Conservation (phyloP, 2,329 filamentous ascomycete genomes). For the Aspergillus tubingensis region DNA sequence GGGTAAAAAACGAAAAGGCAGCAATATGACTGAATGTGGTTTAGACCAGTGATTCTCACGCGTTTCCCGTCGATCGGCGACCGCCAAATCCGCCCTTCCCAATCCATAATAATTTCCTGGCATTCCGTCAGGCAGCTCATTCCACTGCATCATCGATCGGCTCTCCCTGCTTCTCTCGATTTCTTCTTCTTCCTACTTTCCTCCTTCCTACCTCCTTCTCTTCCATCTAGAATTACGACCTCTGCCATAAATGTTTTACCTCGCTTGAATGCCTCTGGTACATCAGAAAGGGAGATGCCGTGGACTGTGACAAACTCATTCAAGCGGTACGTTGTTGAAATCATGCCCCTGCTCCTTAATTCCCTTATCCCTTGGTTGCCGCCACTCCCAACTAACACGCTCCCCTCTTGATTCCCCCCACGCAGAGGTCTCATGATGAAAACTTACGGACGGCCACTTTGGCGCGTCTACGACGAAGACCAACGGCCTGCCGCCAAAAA, state of each 20-base stretch:
- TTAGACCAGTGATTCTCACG: conserved; percentile 29
- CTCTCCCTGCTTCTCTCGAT: conserved; percentile 3
- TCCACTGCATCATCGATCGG: conserved; percentile 15
- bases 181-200: background rate
- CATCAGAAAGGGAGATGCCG: conserved; percentile 44
- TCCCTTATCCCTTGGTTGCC: conserved; percentile 8
- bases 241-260: conserved; percentile 18
- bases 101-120: conserved; percentile 14
- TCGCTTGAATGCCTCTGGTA: conserved; percentile 12
- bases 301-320: conserved; percentile 55
- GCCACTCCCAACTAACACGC: background rate
- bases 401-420: conserved; percentile 8
- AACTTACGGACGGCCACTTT: conserved; percentile 51
- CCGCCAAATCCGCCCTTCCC: conserved; percentile 21
- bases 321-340: conserved; percentile 43
- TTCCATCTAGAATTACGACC: too few relatives aligned
- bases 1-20: background rate
- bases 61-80: conserved; percentile 27
- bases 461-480: conserved; percentile 51
- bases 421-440: conserved; percentile 52
- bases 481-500: conserved; percentile 46
- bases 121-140: conserved; percentile 5
- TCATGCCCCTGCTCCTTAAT: conserved; percentile 7
- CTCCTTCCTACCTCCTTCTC: background rate
- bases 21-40: conserved; percentile 32